Evolutionary conservation across 2,329 filamentous ascomycete genomes (phyloP), one percentile per base, ranked within the genome.

Genomic region (Aureobasidium sp.): DNA sequence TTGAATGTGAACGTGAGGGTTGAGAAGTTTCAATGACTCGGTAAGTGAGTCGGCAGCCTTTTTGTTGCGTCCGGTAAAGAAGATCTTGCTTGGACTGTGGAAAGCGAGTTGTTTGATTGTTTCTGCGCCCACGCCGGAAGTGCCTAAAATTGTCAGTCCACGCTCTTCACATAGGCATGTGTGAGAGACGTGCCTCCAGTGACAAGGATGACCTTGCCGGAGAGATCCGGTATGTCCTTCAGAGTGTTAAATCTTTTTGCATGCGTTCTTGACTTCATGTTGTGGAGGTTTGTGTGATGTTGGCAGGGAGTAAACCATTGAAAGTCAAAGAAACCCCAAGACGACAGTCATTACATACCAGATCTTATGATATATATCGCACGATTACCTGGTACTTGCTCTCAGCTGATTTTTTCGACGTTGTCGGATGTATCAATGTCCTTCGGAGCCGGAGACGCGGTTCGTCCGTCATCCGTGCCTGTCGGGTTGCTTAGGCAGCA

Each of bases 1-100:
- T 35, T 68, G 65, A 51, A 79, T 70, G 53, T 72, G 68, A 19
- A 65, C 60, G 7, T 62, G 60, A 11, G 60, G 60, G 25, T 63
- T 54, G 11, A 68, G 59, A 17, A 62, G 56, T 2, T 64, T 37
- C 55, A 70, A 60, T 55, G 72, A 68, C 2, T 68, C 65, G 4
- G 70, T 60, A 38, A 79, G 72, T 16, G 71, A 67, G 7, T 69
- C 65, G 29, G 66, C 69, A 6, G 72, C 71, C 39, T 70, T 68
- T 37, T 62, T 66, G 17, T 68, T 74, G 42, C 78, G 75, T 3
- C 76, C 75, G 11, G 71, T 76, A 48, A 80, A 70, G 65, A 76
- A 79, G 54, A 80, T 73, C 47, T 76, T 71, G 1, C 67, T 66
- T 1, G 77, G 75, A 10, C 65, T 62, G 58, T 79, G 76, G 53